phyloP scores from a whole-genome alignment of 495 filamentous ascomycete species.

The Aspergillus kassunensis region DNA sequence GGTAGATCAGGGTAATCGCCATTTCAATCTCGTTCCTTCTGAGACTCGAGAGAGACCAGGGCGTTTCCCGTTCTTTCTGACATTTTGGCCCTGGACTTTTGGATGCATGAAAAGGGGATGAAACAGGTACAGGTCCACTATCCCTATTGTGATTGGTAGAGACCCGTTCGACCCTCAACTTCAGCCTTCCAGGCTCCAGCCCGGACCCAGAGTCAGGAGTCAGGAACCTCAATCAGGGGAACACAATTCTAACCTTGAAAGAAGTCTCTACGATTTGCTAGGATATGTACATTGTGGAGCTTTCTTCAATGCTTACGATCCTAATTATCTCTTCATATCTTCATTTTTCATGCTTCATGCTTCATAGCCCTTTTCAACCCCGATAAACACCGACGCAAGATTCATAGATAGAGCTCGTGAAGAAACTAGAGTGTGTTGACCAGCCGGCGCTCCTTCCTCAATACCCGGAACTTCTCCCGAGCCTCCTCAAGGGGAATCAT shows the following conservation, averaged over 20 bases:
- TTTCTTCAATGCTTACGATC: not conserved
- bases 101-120: conserved; percentile 9
- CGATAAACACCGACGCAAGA: conserved; percentile 3
- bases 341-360: no score
- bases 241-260: no score
- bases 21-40: not conserved
- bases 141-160: conserved; percentile 7
- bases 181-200: no score
- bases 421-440: conserved; percentile 47
- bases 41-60: no score
- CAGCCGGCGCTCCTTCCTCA: conserved; percentile 62
- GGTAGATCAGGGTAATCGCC: conserved; percentile 1
- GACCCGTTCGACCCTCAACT: no score
- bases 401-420: not conserved
- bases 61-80: not conserved
- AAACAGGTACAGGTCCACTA: conserved; percentile 6
- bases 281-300: no score
- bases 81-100: not conserved
- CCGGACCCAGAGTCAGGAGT: no score
- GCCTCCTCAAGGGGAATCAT: conserved; percentile 74
- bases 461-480: conserved; percentile 62
- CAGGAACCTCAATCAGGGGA: no score
- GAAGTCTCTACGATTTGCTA: not conserved
- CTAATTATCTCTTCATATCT: not conserved
- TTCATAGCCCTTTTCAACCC: conserved; percentile 7